Conservation (phyloP, 306 rosid species). For the Aeschynomene evenia region DNA sequence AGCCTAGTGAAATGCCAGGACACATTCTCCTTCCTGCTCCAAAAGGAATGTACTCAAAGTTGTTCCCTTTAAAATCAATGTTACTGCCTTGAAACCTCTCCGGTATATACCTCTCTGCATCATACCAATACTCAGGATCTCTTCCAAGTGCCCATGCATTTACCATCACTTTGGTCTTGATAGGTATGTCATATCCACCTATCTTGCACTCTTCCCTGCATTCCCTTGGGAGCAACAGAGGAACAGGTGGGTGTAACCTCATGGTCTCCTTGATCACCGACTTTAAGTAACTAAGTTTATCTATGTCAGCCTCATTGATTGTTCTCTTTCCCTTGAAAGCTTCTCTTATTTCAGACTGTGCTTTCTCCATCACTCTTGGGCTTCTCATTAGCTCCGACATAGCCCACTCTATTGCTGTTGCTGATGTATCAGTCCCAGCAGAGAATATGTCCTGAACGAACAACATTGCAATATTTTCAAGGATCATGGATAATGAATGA, state of each 20-base stretch:
- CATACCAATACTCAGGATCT: constrained; percentile 35
- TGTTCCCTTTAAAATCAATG: constrained; percentile 21
- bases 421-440: constrained; percentile 41
- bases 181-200: constrained; percentile 31
- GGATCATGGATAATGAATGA: not conserved
- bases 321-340: constrained; percentile 9
- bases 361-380: constrained; percentile 32
- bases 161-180: constrained; percentile 31
- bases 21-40: constrained; percentile 41
- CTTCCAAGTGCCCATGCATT: constrained; percentile 49
- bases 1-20: constrained; percentile 27
- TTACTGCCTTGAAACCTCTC: constrained; percentile 32
- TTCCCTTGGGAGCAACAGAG: constrained; percentile 42
- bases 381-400: constrained; percentile 37
- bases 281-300: constrained; percentile 31
- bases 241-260: constrained; percentile 42
- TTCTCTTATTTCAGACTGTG: constrained; percentile 34
- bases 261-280: constrained; percentile 35
- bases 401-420: constrained; percentile 32
- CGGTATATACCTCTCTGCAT: constrained; percentile 36
- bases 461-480: not conserved
- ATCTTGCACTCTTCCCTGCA: constrained; percentile 29
- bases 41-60: constrained; percentile 34
- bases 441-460: constrained; percentile 25
- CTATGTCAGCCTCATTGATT: constrained; percentile 5